phyloP scores from a whole-genome alignment of 257 asterid genomes.

The Solanum dulcamara region DNA sequence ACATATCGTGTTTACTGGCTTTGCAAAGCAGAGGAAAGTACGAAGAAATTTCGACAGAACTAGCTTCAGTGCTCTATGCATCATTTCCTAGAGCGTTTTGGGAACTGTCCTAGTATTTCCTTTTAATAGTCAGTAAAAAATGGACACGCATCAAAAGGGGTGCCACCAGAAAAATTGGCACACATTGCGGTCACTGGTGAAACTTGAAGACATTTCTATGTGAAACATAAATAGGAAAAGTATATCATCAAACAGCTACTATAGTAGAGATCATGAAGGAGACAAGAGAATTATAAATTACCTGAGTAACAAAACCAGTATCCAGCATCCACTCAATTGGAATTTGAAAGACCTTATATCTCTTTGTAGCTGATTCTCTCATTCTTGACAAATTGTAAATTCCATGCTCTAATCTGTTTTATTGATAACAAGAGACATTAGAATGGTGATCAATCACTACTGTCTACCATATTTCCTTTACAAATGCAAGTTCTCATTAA shows the following conservation, averaged over 20 bases:
- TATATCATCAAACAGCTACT: neutral
- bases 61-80: neutral
- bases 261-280: neutral
- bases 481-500: neutral
- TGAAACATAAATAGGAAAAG: neutral
- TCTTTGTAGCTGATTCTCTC: conserved; percentile 72
- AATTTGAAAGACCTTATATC: conserved; percentile 60
- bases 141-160: neutral
- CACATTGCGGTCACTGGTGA: neutral
- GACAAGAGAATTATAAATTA: conserved; percentile 3
- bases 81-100: neutral
- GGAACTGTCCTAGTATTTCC: neutral
- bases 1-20: neutral
- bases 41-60: neutral
- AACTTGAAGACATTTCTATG: neutral
- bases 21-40: neutral
- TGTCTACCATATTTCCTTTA: neutral
- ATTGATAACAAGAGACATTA: neutral
- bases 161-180: neutral
- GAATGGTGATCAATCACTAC: neutral
- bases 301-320: conserved; percentile 73
- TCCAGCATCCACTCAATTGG: conserved; percentile 95
- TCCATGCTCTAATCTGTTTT: conserved; percentile 77
- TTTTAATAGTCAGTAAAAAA: neutral
- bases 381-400: conserved; percentile 68